These are phyloP conservation scores for Solanum virginianum DNA, from an alignment of 257 asterid species.

Conservation along the genomic window DNA sequence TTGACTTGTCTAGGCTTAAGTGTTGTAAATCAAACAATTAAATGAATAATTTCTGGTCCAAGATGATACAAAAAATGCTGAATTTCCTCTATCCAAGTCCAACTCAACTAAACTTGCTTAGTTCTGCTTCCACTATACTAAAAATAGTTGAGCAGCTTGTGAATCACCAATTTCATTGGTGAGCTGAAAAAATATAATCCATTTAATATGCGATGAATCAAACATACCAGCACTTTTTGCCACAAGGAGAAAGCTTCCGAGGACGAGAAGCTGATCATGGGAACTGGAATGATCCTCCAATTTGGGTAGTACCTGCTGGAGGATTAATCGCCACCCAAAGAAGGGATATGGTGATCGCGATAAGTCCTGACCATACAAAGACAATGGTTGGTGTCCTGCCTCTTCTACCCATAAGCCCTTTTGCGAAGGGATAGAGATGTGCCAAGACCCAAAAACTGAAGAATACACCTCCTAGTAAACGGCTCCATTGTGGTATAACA, in stretches of 20 bases:
- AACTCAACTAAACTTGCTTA: slow-evolving; percentile 1
- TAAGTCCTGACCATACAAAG: slow-evolving; percentile 62
- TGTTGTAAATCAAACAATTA: background rate
- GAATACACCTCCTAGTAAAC: slow-evolving; percentile 56
- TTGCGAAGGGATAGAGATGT: slow-evolving; percentile 60
- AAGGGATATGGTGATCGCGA: slow-evolving; percentile 56
- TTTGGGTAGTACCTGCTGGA: slow-evolving; percentile 45
- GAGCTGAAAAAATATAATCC: background rate
- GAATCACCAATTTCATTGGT: background rate
- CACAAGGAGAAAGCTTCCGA: background rate
- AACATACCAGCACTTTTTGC: background rate
- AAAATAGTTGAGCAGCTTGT: slow-evolving; percentile 4
- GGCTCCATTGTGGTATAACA: slow-evolving; percentile 63
- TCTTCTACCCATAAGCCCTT: slow-evolving; percentile 69
- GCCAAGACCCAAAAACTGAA: slow-evolving; percentile 73
- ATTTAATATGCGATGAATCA: background rate
- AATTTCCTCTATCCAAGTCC: background rate
- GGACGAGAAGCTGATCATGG: slow-evolving; percentile 23
- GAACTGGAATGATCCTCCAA: slow-evolving; percentile 61
- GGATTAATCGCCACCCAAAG: slow-evolving; percentile 67
- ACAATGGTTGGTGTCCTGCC: slow-evolving; percentile 61
- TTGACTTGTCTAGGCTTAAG: too few relatives aligned
- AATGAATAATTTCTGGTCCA: background rate
- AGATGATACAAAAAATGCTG: background rate
- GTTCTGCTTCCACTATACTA: background rate